These are phyloP conservation scores for Wolfiporia cocos DNA, from an alignment of 1,284 basidiomycete genomes.

Conservation along the genomic window DNA sequence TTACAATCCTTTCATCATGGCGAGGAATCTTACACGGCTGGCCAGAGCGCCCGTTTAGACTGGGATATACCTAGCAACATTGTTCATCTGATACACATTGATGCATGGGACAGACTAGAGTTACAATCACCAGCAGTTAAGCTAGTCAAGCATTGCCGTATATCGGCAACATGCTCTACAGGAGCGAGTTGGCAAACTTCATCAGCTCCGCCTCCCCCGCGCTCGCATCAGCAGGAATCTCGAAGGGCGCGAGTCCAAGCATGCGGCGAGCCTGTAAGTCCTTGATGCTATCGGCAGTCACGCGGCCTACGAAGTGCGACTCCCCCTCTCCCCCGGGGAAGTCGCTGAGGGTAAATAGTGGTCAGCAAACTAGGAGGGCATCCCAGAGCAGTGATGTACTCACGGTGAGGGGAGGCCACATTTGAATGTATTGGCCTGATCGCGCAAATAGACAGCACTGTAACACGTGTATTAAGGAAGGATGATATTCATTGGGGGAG, in stretches of 20 bases:
- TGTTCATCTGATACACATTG: too few species aligned
- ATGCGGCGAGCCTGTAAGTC: slow-evolving; percentile 27
- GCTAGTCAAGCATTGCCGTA: too few species aligned
- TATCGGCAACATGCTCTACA: too few species aligned
- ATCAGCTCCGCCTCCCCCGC: slow-evolving; percentile 17
- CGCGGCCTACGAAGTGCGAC: slow-evolving; percentile 46
- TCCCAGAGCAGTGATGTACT: slow-evolving; percentile 17
- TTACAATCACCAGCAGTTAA: too few species aligned
- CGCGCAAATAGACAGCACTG: slow-evolving; percentile 55
- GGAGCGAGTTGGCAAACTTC: slow-evolving; percentile 18
- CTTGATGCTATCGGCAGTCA: slow-evolving; percentile 35
- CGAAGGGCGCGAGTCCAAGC: slow-evolving; percentile 31
- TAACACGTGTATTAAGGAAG: not conserved
- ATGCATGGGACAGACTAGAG: too few species aligned
- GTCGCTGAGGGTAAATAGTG: slow-evolving; percentile 35
- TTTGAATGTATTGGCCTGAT: slow-evolving; percentile 52
- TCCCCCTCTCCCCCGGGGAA: slow-evolving; percentile 77
- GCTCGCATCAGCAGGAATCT: slow-evolving; percentile 11
- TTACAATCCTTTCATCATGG: too few species aligned
- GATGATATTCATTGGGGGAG: too few species aligned
- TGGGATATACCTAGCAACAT: too few species aligned
- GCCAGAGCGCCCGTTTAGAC: too few species aligned
- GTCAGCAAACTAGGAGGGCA: not conserved
- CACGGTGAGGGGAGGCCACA: slow-evolving; percentile 54
- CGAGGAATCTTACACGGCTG: too few species aligned